These are phyloP conservation scores for Colletotrichum neosansevieriae DNA, from an alignment of 2,329 filamentous ascomycete genomes.

Conservation along the genomic window DNA sequence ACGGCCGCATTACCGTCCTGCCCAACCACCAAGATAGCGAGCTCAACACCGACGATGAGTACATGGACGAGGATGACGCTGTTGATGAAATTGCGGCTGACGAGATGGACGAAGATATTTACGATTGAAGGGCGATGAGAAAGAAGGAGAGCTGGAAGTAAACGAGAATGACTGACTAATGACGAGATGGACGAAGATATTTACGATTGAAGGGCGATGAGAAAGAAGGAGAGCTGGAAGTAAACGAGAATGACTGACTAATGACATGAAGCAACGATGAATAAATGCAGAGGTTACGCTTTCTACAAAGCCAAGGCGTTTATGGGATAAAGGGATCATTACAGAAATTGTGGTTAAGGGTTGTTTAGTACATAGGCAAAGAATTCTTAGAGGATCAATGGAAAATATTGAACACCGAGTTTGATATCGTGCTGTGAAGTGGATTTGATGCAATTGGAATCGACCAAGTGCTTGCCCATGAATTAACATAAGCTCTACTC, in stretches of 20 bases:
- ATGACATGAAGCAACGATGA: too few species aligned
- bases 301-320: conserved; percentile 22
- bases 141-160: neutral
- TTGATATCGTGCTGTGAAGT: too few species aligned
- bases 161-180: too few species aligned
- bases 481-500: neutral
- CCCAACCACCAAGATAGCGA: conserved; percentile 81
- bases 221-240: neutral
- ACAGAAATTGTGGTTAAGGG: neutral
- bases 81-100: conserved; percentile 75
- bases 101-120: conserved; percentile 71
- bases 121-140: conserved; percentile 49
- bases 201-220: conserved; percentile 52
- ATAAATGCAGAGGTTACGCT: too few species aligned
- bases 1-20: conserved; percentile 83
- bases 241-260: neutral
- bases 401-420: neutral
- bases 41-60: conserved; percentile 69
- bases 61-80: conserved; percentile 79
- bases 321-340: conserved; percentile 9
- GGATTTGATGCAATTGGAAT: neutral
- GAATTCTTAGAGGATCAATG: conserved; percentile 18
- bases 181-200: conserved; percentile 73
- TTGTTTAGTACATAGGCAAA: neutral
- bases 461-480: neutral